Evolutionary conservation across 371 early-diverging fungal species (phyloP), one percentile per base, ranked within the genome.

Genomic region (Zopfochytrium polystomum): DNA sequence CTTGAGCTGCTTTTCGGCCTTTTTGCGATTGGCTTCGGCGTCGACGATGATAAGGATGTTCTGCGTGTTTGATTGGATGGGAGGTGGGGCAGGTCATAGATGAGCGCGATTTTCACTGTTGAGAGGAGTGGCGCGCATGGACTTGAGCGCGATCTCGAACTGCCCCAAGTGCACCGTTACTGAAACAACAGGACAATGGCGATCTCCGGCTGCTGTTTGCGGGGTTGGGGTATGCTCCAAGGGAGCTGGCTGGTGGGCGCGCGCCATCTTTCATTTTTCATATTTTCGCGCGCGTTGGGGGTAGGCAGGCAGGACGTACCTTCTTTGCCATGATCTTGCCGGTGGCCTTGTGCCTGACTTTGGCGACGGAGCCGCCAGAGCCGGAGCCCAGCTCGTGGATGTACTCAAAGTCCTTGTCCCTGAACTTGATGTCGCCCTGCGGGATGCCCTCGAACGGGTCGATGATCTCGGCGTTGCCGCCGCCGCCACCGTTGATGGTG

Each of bases 291-390:
- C 18, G 11, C 34, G 33, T 3, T 11, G 20, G 33, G 2, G 13
- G 30, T 30, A 57, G 27, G 22, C 49, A 18, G 20, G 25, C 27
- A 15, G 25, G 2, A 30, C 53, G 2, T 30, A 73, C 68, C 86
- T 96, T 96, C 55, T 88, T 82, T 5, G 96, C 96, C 95, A 96
- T 93, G 42, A 92, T 78, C 18, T 78, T 73, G 15, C 76, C 74
- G 22, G 83, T 85, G 6, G 90, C 90, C 53, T 69, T 71, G 68
- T 95, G 88, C 55, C 77, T 66, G 34, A 92, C 89, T 72, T 90
- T 87, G 55, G 86, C 79, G 38, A 96, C 96, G 5, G 90, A 87
- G 32, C 96, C 96, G 33, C 92, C 93, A 32, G 91, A 83, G 34
- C 96, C 96, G 57, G 90, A 86, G 42, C 96, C 96, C 47, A 96